Base-by-base conservation (phyloP, 2,329 filamentous ascomycete species). In the Diaporthe ilicicola region DNA sequence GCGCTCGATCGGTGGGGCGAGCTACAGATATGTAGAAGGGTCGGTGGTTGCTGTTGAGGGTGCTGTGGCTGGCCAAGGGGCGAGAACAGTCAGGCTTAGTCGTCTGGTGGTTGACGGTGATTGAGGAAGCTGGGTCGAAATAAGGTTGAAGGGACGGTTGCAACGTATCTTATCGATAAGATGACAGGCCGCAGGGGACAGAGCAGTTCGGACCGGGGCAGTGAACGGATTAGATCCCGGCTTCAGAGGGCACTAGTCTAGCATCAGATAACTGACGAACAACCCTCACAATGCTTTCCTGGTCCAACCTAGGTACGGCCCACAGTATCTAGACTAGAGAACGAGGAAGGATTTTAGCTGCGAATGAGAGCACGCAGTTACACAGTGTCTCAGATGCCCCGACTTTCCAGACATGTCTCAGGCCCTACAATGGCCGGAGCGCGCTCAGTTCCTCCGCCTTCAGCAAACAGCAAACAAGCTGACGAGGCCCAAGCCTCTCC, bases 81-180 rank as follows among this genome's bases (percentile, higher is more conserved):
- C 42, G 27, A 19, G 29, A 62, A 22, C n/a, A 32, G 27, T 29
- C 39, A 62, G 56, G 19, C 42, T 34, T 19, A 1, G 42, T 29
- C 7, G 15, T 17, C 19, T 15, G 39, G 24, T 7, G 29, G 56
- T 34, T n/a, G 42, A 15, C 34, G 19, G 59, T 48, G 59, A 22
- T 62, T 62, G 19, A 48, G 29, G 42, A 46, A 46, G 29, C 42
- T 46, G 32, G 59, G 59, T 48, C 42, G 59, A 62, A 62, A 24
- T 48, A 62, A 62, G 59, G 59, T 62, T 62, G 59, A 10, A 48
- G 59, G 29, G n/a, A 48, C 59, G 42, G 59, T 62, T 62, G 42
- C 27, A 62, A 34, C 39, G 42, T 15, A 48, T 22, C 59, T 48
- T 62, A 62, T 62, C 59, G 59, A 62, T 62, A 62, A 62, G 59